Evolutionary conservation across 345 rosid species (phyloP), one percentile per base, ranked within the genome.

Genomic region (Hypericum perforatum): DNA sequence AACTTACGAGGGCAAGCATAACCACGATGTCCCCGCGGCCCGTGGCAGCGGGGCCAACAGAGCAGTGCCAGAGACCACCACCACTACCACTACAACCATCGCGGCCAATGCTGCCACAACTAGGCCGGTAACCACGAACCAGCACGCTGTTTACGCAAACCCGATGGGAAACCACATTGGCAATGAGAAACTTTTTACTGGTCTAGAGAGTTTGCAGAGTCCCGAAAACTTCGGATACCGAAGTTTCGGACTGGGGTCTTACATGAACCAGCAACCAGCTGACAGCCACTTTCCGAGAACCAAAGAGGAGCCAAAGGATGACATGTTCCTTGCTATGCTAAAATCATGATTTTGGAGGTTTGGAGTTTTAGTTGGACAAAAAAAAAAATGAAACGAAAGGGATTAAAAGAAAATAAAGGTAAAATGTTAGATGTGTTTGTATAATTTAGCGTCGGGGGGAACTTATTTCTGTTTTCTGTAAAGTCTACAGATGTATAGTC

Each of bases 1-100:
- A 36, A 90, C 96, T 61, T 90, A 90, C 6, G 94, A 90, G 46
- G 97, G 96, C 11, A 90, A 90, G 63, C 97, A 90, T 63, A 82
- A 80, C 74, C 97, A 90, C 63, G 86, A 84, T 42, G 85, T 84
- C 47, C 97, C 96, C 0, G 89, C 89, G 0, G 81, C 85, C 64
- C 95, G 90, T 0, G 94, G 94, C 45, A 73, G 82, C 42, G 82
- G 84, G 14, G 53, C 60, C 57, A 66, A 59, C 40, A 69, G 82
- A 59, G 36, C 75, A 44, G 16, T 66, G 62, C 70, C 56, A 0
- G 73, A 58, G 48, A 63, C 56, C 59, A 14, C 48, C 57, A 57
- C 53, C 16, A 48, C 45, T 57, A 51, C 52, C 16, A 8, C 43
- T 38, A 14, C 43, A 49, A 6, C 54, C 47, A 55, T 37, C 32